Base-by-base conservation (phyloP, 2,329 filamentous ascomycete species). In the Bimuria novae-zelandiae region DNA sequence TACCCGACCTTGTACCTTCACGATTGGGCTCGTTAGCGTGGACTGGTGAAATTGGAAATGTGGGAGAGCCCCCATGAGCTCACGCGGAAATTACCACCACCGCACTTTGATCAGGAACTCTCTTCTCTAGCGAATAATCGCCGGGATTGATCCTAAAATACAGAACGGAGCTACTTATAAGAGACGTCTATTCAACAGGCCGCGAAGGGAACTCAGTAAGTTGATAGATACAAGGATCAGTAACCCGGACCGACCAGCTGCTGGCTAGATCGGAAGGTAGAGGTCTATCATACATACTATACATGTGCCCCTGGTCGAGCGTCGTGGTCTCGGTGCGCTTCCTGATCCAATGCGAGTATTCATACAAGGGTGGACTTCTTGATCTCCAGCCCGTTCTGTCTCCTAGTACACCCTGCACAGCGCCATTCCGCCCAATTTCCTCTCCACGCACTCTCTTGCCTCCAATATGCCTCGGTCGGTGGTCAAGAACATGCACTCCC, bases 381-480 rank as follows among this genome's bases (percentile, higher is more conserved):
- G 14, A 36, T 46, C 43, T 21, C 21, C 32, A 37, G 12, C 5
- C 36, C 11, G 12, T 22, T 2, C 4, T 29, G 16, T 29, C 11
- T 27, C 33, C 49, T 67, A 70, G 65, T 67, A 73, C 33, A 89
- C 86, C 51, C 90, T 81, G 77, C 89, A 94, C 51, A 96, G 75
- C 54, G 91, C 79, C 74, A 91, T 73, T 0, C 92, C 92, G n/a
- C 92, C 92, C 17, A 91, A 78, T 76, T 86, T 89, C 78, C 85
- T 86, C 72, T 89, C 87, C 51, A 95, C 80, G 54, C 90, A 93
- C 75, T 96, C 91, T 62, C 92, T 81, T 22, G 85, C 81, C 79
- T 97, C 92, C 68, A 96, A 70, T 8, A 96, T 82, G 1, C 92
- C 92, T 59, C 80, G 76, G 67, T 91, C 87, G 16, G 92, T 96